These are phyloP conservation scores for Piper longum DNA, from an alignment of 164 flowering plant genomes.

Conservation along the genomic window DNA sequence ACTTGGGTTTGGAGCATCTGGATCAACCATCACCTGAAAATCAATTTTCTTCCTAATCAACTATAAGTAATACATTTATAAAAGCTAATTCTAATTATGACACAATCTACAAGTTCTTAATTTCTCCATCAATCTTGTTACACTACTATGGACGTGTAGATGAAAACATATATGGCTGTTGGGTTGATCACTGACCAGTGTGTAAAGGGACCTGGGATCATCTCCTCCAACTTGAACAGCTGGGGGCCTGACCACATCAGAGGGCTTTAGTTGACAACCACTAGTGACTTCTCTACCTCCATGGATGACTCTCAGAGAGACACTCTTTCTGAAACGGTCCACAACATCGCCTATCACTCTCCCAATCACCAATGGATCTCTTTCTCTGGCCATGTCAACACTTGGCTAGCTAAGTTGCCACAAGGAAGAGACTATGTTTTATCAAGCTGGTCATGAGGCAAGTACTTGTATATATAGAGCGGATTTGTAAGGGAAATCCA, in stretches of 20 bases:
- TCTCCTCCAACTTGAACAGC: conserved; percentile 37
- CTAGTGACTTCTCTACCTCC: conserved; percentile 24
- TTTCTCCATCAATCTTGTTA: no score
- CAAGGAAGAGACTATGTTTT: no score
- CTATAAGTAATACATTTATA: no score
- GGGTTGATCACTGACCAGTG: conserved; percentile 25
- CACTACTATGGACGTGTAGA: no score
- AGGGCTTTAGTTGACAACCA: conserved; percentile 54
- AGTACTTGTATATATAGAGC: no score
- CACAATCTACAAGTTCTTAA: no score
- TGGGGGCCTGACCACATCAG: conserved; percentile 30
- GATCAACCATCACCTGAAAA: conserved; percentile 21
- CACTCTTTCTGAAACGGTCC: conserved; percentile 32
- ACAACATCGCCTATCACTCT: conserved; percentile 53
- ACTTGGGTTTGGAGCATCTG: conserved; percentile 24
- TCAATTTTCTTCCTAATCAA: no score
- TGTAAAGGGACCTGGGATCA: conserved; percentile 46
- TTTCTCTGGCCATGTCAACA: conserved; percentile 22
- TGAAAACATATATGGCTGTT: background rate
- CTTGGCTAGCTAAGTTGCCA: no score
- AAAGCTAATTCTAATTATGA: no score
- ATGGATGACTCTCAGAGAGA: conserved; percentile 22
- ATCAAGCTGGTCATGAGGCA: no score
- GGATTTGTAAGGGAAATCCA: no score
- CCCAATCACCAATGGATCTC: conserved; percentile 52